phyloP scores from a whole-genome alignment of 805 yeast genomes.

The Ogataea trehaloabstinens region DNA sequence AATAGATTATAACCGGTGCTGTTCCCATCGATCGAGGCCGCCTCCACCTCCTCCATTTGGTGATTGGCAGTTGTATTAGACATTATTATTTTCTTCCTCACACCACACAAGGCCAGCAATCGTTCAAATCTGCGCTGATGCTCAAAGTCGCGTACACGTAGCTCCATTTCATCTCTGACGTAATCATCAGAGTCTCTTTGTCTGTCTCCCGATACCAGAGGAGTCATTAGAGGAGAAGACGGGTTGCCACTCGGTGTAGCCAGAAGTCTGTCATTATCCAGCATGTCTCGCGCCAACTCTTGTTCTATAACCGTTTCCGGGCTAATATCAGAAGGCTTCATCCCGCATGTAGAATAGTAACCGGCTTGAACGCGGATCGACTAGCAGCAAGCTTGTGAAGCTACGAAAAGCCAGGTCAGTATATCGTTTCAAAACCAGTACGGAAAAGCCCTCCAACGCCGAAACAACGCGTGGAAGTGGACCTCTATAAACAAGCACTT shows the following conservation, averaged over 20 bases:
- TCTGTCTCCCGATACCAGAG: conserved; percentile 42
- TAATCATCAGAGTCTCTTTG: not conserved
- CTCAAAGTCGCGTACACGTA: conserved; percentile 22
- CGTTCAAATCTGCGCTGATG: conserved; percentile 28
- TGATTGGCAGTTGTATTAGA: not conserved
- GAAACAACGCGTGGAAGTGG: too few species aligned
- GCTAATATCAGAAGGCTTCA: too few species aligned
- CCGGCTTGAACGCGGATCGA: too few species aligned
- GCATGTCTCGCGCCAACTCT: conserved; percentile 27
- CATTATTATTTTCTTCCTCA: conserved; percentile 15
- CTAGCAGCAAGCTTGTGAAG: too few species aligned
- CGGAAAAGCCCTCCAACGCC: too few species aligned
- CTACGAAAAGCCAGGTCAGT: too few species aligned
- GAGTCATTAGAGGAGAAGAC: conserved; percentile 51
- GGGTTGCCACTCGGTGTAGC: conserved; percentile 52
- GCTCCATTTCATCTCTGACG: conserved; percentile 36
- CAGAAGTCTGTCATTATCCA: conserved; percentile 34
- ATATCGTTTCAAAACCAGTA: too few species aligned
- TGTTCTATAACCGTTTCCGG: conserved; percentile 4
- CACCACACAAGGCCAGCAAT: conserved; percentile 23
- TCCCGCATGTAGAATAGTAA: too few species aligned
- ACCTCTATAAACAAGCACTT: too few species aligned
- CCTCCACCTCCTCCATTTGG: conserved; percentile 1
- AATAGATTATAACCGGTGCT: conserved; percentile 19
- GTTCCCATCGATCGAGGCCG: conserved; percentile 7